These are phyloP conservation scores for Aspergillus tubingensis DNA, from an alignment of 2,329 filamentous ascomycete species.

Conservation along the genomic window DNA sequence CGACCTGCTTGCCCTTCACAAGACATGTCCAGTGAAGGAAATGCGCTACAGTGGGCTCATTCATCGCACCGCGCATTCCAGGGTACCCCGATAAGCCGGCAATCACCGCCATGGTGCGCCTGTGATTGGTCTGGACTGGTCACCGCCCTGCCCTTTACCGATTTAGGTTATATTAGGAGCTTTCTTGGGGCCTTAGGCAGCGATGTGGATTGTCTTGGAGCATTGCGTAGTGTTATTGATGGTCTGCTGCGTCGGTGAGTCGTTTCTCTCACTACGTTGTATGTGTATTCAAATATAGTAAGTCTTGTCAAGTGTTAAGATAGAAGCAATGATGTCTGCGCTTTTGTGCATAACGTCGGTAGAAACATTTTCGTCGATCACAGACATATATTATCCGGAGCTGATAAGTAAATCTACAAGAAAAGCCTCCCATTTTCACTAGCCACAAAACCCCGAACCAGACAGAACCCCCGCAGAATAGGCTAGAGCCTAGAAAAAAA, in stretches of 20 bases:
- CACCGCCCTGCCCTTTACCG: conserved; percentile 13
- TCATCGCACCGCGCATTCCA: not conserved
- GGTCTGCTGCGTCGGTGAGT: no score
- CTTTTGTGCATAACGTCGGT: not conserved
- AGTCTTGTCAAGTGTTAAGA: no score
- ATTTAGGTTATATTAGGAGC: conserved; percentile 12
- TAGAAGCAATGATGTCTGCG: not conserved
- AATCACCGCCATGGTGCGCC: not conserved
- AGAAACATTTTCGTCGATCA: not conserved
- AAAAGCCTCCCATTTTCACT: not conserved
- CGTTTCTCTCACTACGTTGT: no score
- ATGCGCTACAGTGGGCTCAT: not conserved
- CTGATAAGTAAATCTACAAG: not conserved
- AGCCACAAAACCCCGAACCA: not conserved
- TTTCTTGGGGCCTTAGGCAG: no score
- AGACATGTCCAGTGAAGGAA: conserved; percentile 1
- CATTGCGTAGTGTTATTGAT: no score
- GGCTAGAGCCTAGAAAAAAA: not conserved
- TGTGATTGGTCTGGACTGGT: conserved; percentile 3
- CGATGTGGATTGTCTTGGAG: no score
- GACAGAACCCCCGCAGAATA: not conserved
- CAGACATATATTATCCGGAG: not conserved
- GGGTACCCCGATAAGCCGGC: not conserved
- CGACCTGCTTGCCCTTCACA: not conserved
- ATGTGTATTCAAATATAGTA: no score